Evolutionary conservation across 164 flowering plant species (phyloP), one percentile per base, ranked within the genome.

Genomic region (Echeveria elegans): DNA sequence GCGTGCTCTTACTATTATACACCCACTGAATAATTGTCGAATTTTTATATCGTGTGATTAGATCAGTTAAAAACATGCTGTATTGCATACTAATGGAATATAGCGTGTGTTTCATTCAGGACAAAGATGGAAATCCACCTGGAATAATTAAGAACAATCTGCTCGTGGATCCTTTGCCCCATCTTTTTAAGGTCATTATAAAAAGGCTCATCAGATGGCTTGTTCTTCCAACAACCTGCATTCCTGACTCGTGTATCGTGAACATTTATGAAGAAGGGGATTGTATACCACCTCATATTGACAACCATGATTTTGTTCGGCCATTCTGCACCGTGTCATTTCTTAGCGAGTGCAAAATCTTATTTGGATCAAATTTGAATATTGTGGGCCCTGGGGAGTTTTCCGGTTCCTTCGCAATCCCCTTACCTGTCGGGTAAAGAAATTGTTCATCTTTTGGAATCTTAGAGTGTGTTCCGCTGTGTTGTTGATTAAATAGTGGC

Each of bases 281-380:
- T 74, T 95, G 97, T 71, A 95, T 95, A 69, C 99, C 99, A 36
- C 99, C 99, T 15, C 99, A 95, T 50, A 87, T 92, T 24, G 99
- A 95, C 79, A 83, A 81, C 76, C 94, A 86, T 74, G 99, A 95
- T 65, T 95, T 92, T 76, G 81, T 92, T 45, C 82, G 99, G 12
- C 99, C 99, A 24, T 95, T 95, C 63, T 95, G 99, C 40, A 95
- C 96, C 0, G 87, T 95, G 7, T 95, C 99, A 19, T 95, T 92
- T 75, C 86, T 95, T 19, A 86, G 96, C 34, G 94, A 95, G 78
- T 90, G 99, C 73, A 68, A 83, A 38, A 92, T 95, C 41, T 32
- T 89, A 18, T 95, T 95, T 66, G 99, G 99, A 21, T 71, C 94
- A 43, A 82, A 78, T 78, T 69, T 92, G 60, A 79, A 82, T 71